Evolutionary conservation across 164 flowering plant species (phyloP).

Genomic region (Chimonanthus salicifolius): DNA sequence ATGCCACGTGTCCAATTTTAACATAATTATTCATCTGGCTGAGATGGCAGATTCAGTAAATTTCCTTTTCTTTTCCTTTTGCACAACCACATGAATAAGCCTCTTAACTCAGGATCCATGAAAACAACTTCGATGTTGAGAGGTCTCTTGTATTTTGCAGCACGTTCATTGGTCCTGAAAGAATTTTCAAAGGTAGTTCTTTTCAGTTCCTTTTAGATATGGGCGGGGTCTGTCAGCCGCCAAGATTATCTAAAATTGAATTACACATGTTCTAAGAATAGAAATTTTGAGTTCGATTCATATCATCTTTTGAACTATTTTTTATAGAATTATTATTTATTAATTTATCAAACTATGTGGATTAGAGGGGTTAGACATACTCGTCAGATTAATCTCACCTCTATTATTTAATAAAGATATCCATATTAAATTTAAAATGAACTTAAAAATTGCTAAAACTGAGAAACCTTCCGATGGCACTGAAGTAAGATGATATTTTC

Average conservation of each 20-base stretch:
- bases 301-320: no score
- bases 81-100: no score
- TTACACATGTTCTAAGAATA: no score
- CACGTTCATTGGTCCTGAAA: neutral
- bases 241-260: neutral
- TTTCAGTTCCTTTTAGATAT: conserved; percentile 1
- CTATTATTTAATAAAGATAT: no score
- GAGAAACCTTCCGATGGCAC: neutral
- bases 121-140: no score
- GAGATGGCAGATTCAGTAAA: no score
- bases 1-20: no score
- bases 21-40: no score
- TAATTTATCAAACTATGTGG: no score
- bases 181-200: neutral
- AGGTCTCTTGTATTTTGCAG: neutral
- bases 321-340: no score
- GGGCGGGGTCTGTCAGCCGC: neutral
- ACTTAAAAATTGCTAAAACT: neutral
- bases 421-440: neutral
- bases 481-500: neutral
- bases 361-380: no score
- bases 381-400: neutral
- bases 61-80: no score
- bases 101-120: neutral
- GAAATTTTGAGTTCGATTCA: neutral